Conservation (phyloP, 768 basidiomycete genomes). For the Cyclocybe aegerita region DNA sequence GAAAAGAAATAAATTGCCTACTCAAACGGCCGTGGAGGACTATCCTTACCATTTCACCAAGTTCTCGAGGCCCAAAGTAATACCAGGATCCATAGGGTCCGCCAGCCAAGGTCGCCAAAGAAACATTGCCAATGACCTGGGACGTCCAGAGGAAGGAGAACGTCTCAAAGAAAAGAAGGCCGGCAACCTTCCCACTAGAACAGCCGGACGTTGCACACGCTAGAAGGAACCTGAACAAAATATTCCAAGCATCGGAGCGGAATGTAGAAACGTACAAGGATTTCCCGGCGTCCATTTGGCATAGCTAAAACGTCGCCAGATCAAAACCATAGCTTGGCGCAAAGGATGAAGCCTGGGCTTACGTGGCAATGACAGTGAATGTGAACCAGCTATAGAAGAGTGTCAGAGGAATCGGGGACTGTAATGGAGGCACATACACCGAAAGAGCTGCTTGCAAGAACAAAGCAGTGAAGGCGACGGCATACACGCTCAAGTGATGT, state of each 20-base stretch:
- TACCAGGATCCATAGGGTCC: conserved; percentile 81
- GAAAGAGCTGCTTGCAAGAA: conserved; percentile 68
- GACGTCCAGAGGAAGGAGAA: conserved; percentile 89
- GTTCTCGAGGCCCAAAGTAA: conserved; percentile 75
- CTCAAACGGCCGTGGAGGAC: neutral
- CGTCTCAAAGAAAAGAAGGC: conserved; percentile 73
- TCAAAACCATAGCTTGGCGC: neutral
- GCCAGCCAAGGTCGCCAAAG: conserved; percentile 77
- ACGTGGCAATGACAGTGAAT: conserved; percentile 77
- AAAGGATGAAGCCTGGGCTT: conserved; percentile 12
- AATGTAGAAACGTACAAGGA: conserved; percentile 45
- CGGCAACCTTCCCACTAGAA: conserved; percentile 74
- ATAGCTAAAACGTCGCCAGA: conserved; percentile 30
- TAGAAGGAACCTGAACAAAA: conserved; percentile 19
- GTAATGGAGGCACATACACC: conserved; percentile 45
- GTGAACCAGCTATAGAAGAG: conserved; percentile 60
- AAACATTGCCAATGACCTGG: conserved; percentile 77
- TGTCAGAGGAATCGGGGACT: neutral
- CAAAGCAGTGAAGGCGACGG: conserved; percentile 73
- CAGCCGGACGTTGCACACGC: conserved; percentile 52
- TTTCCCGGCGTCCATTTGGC: conserved; percentile 79
- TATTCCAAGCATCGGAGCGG: neutral
- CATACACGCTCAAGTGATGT: conserved; percentile 77
- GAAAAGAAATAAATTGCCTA: neutral
- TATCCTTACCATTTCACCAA: conserved; percentile 58